Evolutionary conservation across 108 stramenopile genomes (phyloP), one percentile per base, ranked within the genome.

Genomic region (Skeletonema marinoi): DNA sequence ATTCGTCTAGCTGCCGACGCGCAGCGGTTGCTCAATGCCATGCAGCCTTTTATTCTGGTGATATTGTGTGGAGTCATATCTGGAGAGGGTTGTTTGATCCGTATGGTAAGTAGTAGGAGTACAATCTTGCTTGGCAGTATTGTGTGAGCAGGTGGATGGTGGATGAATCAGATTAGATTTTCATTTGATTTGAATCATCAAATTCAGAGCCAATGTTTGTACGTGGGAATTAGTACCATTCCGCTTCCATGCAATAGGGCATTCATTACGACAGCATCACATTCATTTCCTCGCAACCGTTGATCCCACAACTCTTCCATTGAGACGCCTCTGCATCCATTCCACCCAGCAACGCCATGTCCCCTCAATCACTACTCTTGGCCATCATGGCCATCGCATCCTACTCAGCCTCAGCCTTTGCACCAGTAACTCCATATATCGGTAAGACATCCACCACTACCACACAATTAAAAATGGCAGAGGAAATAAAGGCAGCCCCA

Each of bases 391-490:
- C 44, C 44, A 46, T 46, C 16, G 44, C 44, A 46, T 46, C 44
- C 3, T 46, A 46, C 44, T 46, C 44, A n/a, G 44, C 44, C 2
- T 46, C 44, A n/a, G 44, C 54, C 19, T 56, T 56, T 17, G 54
- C 25, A 4, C 8, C 54, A 25, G 21, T 56, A 2, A 4, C 54
- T 56, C 54, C 54, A 6, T 56, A 56, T 29, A 10, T 25, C 19
- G 1, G 9, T 0, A 56, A 10, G 10, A 25, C 54, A 29, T 25
- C 2, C 54, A 25, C 21, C 54, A 25, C 21, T 7, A 56, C 54
- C 54, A 56, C 50, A 51, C 50, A 56, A 11, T 17, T 79, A 51
- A 59, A 13, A 9, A 78, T 66, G 72, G 78, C 54, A 44, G 64
- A 66, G 16, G 64, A 54, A 30, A 35, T 25, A 16, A 36, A 81